Evolutionary conservation across 1,284 basidiomycete genomes (phyloP), one percentile per base, ranked within the genome.

Genomic region (Lentinula novae-zelandiae): DNA sequence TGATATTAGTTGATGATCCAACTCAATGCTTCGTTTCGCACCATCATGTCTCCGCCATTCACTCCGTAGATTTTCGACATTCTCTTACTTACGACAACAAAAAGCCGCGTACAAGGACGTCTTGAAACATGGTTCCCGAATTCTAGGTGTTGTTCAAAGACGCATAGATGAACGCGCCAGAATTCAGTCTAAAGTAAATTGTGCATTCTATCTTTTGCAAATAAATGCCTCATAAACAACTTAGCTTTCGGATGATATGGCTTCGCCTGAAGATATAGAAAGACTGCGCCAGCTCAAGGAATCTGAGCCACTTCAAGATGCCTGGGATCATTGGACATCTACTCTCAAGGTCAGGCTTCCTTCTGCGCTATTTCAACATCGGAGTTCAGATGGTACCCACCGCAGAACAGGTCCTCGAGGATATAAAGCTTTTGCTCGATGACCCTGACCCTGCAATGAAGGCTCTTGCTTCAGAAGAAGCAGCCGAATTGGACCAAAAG

Each of bases 381-480:
- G 31, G 40, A 46, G 12, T n/a, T 42, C 17, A 46, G 49, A 38
- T 40, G 50, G 3, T 27, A 17, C 10, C 20, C 17, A 38, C 48
- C 49, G 62, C 58, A 57, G 65, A 78, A 75, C 80, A 93, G 90
- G 80, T 85, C 53, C 74, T 92, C 13, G 70, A 82, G 64, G 90
- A 91, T 64, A 86, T 87, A 0, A 69, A 78, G 3, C 70, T 79
- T 0, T 81, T 93, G 1, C 80, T 95, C 1, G 71, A 79, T n/a
- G 92, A 95, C 68, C 78, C 88, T 0, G 95, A 98, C 68, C 80
- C 84, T 1, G 78, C 83, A 13, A 86, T 98, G 78, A 85, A 89
- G 2, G 76, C 84, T 12, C 80, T 98, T 62, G 95, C 95, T 0
- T 67, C 74, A 4, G 85, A 90, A 54, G 96, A 98, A 69, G 79